These are phyloP conservation scores for Collybia sordida DNA, from an alignment of 768 basidiomycete species.

Conservation along the genomic window DNA sequence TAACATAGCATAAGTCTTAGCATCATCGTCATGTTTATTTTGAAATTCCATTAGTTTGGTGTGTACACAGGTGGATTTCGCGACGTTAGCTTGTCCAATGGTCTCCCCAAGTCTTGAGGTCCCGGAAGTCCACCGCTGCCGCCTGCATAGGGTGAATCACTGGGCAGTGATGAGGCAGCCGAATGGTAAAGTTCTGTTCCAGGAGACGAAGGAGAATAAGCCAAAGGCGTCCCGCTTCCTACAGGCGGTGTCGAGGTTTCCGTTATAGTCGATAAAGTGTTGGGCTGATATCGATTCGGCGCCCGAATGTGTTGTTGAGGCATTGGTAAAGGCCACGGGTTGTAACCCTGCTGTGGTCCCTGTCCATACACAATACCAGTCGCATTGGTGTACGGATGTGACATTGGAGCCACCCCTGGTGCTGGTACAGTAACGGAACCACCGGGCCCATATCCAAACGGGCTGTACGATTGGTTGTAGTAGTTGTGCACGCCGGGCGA, in stretches of 20 bases:
- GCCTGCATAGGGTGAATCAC: background rate
- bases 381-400: conserved; percentile 7
- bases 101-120: too few species aligned
- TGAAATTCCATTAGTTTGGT: background rate
- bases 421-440: conserved; percentile 10
- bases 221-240: conserved; percentile 10
- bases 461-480: background rate
- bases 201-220: conserved; percentile 12
- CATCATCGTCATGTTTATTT: background rate
- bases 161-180: background rate
- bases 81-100: background rate
- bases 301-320: conserved; percentile 13
- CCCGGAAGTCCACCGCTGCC: too few species aligned
- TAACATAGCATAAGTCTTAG: background rate
- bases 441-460: background rate
- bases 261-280: conserved; percentile 17
- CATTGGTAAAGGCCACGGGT: background rate
- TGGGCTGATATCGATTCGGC: conserved; percentile 16
- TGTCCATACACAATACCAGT: background rate
- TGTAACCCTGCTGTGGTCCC: conserved; percentile 14
- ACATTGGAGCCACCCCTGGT: conserved; percentile 3
- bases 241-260: conserved; percentile 15
- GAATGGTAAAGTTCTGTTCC: conserved; percentile 3
- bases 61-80: background rate
- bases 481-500: background rate